These are phyloP conservation scores for Trichoderma breve DNA, from an alignment of 2,329 filamentous ascomycete genomes.

Conservation along the genomic window DNA sequence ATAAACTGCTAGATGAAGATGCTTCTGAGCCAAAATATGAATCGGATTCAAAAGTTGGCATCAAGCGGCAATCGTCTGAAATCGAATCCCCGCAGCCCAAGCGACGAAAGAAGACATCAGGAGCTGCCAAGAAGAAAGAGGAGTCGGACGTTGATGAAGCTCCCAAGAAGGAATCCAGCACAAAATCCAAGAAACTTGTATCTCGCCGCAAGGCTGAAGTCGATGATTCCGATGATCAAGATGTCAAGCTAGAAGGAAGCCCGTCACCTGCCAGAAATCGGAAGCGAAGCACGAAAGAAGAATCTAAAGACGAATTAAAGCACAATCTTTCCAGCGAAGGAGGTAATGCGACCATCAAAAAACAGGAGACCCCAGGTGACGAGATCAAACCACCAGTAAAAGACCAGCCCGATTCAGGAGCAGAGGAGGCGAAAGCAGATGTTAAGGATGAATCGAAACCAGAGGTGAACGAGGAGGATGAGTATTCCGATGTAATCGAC, in stretches of 20 bases:
- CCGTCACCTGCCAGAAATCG: slow-evolving; percentile 15
- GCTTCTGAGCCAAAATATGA: slow-evolving; percentile 30
- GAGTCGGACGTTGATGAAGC: slow-evolving; percentile 23
- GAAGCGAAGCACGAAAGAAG: slow-evolving; percentile 20
- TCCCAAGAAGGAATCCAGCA: slow-evolving; percentile 26
- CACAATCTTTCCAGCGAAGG: not conserved
- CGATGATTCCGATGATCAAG: slow-evolving; percentile 18
- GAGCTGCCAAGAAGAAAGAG: slow-evolving; percentile 36
- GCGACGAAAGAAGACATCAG: slow-evolving; percentile 39
- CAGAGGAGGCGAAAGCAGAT: slow-evolving; percentile 20
- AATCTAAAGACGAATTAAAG: slow-evolving; percentile 20
- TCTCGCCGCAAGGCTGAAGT: slow-evolving; percentile 22
- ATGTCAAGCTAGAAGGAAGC: not conserved
- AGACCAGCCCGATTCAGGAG: not conserved
- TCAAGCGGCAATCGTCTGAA: slow-evolving; percentile 38
- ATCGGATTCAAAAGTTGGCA: slow-evolving; percentile 28
- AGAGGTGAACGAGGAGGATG: slow-evolving; percentile 37
- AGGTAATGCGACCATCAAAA: not conserved
- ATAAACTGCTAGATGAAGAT: slow-evolving; percentile 36
- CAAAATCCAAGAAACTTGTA: slow-evolving; percentile 18
- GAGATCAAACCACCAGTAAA: slow-evolving; percentile 9
- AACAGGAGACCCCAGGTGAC: slow-evolving; percentile 19
- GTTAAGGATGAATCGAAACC: slow-evolving; percentile 23
- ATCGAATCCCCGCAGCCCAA: slow-evolving; percentile 36
- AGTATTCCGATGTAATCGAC: slow-evolving; percentile 62